phyloP scores from a whole-genome alignment of 306 rosid species.

The Argentina anserina region DNA sequence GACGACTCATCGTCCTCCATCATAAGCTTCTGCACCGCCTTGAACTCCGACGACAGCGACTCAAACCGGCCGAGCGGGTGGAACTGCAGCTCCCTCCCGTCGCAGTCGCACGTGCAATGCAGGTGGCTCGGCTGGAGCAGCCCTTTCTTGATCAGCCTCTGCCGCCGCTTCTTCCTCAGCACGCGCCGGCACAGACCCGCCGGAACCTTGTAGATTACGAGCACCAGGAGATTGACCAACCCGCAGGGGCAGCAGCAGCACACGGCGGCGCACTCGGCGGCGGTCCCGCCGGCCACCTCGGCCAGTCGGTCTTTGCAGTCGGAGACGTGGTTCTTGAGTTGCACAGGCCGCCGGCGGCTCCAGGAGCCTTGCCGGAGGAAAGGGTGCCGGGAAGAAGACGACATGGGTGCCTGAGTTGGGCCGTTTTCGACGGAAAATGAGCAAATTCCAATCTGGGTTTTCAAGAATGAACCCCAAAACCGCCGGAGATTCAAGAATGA shows the following conservation, averaged over 20 bases:
- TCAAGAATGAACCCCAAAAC: background rate
- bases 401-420: background rate
- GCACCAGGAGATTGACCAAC: conserved; percentile 41
- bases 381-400: conserved; percentile 33
- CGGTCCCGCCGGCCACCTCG: conserved; percentile 67
- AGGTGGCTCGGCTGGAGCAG: conserved; percentile 11
- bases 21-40: background rate
- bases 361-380: conserved; percentile 22
- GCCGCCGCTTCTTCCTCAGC: conserved; percentile 28
- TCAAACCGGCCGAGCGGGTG: conserved; percentile 10
- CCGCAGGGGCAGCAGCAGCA: conserved; percentile 75
- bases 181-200: conserved; percentile 48
- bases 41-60: conserved; percentile 1
- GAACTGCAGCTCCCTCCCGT: conserved; percentile 35
- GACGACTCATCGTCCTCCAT: conserved; percentile 15
- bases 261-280: conserved; percentile 86
- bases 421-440: background rate
- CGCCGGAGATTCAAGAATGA: background rate
- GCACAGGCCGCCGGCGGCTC: conserved; percentile 34
- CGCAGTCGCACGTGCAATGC: conserved; percentile 26
- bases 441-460: background rate
- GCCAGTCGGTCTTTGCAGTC: conserved; percentile 33
- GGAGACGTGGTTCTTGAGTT: conserved; percentile 13
- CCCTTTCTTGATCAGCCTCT: conserved; percentile 27
- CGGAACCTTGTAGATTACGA: conserved; percentile 74